phyloP scores from a whole-genome alignment of 2,329 filamentous ascomycete genomes.

The Hypoxylon rubiginosum region DNA sequence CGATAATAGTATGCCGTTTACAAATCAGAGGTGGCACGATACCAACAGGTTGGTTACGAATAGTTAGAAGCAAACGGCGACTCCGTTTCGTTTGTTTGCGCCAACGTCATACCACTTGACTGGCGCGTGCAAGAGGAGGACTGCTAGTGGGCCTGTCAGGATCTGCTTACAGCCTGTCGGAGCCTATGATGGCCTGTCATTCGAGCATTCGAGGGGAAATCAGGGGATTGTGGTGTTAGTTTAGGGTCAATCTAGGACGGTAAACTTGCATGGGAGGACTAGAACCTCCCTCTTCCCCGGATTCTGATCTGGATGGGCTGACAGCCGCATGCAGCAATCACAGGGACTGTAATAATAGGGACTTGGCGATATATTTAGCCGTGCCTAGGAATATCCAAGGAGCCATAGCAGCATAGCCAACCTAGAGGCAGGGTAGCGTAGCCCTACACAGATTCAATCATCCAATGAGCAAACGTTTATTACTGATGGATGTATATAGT shows the following conservation, averaged over 20 bases:
- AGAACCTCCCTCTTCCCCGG: constrained; percentile 26
- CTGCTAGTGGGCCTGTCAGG: constrained; percentile 26
- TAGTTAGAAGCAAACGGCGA: constrained; percentile 33
- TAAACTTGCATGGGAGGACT: constrained; percentile 1
- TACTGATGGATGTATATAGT: constrained; percentile 3
- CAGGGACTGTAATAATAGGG: neutral
- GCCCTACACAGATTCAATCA: constrained; percentile 15
- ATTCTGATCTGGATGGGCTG: constrained; percentile 21
- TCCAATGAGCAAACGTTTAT: constrained; percentile 32
- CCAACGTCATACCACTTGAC: constrained; percentile 40
- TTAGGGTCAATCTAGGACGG: constrained; percentile 15
- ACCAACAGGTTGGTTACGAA: constrained; percentile 10
- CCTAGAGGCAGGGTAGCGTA: constrained; percentile 10
- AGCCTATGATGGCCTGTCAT: constrained; percentile 23
- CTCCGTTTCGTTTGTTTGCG: constrained; percentile 36
- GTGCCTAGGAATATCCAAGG: constrained; percentile 2
- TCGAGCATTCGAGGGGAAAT: constrained; percentile 28
- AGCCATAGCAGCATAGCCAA: neutral
- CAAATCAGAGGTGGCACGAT: constrained; percentile 32
- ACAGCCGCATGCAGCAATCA: constrained; percentile 35
- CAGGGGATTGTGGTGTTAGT: constrained; percentile 39
- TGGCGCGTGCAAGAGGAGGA: constrained; percentile 23
- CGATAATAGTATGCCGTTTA: constrained; percentile 18
- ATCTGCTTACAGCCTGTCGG: neutral
- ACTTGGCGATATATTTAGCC: constrained; percentile 1